Percentiles rank a stretch among this genome's conserved stretches.
Evolutionary conservation across 306 rosid genomes (phyloP).

Genomic region (Sphenostylis stenocarpa): DNA sequence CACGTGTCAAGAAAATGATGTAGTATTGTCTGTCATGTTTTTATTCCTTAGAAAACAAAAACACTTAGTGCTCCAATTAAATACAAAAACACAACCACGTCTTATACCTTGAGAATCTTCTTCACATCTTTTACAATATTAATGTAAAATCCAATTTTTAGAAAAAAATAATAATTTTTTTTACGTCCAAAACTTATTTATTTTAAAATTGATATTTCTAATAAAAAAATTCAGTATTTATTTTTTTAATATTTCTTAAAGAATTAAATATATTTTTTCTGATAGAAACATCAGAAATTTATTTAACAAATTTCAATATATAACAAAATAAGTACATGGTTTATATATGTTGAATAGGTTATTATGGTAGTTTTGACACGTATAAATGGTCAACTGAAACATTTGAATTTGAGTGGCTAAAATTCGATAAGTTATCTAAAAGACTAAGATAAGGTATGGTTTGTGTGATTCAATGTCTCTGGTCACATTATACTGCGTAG

Average conservation of each 20-base stretch:
- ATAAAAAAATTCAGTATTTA: no score
- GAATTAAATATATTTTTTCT: no score
- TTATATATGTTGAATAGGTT: not conserved
- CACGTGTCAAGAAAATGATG: constrained; percentile 1
- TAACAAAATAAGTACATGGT: not conserved
- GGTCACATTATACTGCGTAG: not conserved
- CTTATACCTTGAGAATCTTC: not conserved
- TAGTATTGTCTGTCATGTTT: not conserved
- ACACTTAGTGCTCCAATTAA: not conserved
- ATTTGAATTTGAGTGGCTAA: constrained; percentile 27
- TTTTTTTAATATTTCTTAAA: no score
- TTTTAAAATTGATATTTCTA: no score
- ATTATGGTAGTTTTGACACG: not conserved
- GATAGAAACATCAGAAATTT: no score
- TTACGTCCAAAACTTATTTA: no score
- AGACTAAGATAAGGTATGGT: not conserved
- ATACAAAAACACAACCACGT: not conserved
- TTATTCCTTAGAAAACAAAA: not conserved
- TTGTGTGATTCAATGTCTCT: not conserved
- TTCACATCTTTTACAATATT: not conserved
- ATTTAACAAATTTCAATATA: not conserved
- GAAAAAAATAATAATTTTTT: no score
- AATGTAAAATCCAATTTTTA: no score
- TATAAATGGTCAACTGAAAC: not conserved
- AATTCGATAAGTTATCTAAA: constrained; percentile 29